A percentile compares a stretch with the other conserved stretches of the same genome.
Evolutionary conservation across 2,329 filamentous ascomycete genomes (phyloP).

Genomic region (Cytospora chrysosperma): DNA sequence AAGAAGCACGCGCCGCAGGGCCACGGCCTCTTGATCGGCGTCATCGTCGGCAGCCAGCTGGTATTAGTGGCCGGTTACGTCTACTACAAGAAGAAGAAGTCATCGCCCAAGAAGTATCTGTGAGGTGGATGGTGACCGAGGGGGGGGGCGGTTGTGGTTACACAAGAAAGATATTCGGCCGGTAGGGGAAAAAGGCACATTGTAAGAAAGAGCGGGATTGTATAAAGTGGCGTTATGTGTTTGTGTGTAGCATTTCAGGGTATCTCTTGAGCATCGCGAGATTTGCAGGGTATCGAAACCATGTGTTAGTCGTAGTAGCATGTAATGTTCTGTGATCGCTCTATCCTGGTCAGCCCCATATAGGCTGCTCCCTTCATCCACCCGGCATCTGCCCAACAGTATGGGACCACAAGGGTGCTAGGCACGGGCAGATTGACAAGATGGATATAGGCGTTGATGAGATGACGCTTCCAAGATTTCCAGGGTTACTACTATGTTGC

Average conservation of each 20-base stretch:
- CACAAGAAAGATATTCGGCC: constrained; percentile 11
- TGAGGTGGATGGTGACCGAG: too few species aligned
- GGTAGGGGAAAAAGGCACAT: not conserved
- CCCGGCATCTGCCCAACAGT: not conserved
- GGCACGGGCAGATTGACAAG: not conserved
- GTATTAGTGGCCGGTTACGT: constrained; percentile 68
- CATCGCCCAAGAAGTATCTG: constrained; percentile 88
- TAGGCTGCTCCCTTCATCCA: too few species aligned
- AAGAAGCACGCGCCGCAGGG: constrained; percentile 46
- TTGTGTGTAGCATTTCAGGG: constrained; percentile 21
- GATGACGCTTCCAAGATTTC: not conserved
- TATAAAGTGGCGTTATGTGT: constrained; percentile 17
- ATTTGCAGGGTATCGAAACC: not conserved
- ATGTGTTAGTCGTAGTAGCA: not conserved
- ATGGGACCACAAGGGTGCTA: not conserved
- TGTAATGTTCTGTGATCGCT: not conserved
- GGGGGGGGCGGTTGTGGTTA: not conserved
- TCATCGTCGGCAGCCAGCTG: constrained; percentile 74
- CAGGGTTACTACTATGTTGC: too few species aligned
- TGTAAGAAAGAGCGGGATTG: constrained; percentile 4
- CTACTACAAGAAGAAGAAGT: constrained; percentile 76
- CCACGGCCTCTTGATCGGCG: constrained; percentile 58
- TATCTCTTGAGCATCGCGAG: constrained; percentile 21
- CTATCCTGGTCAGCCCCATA: not conserved
- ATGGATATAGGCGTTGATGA: not conserved